Evolutionary conservation across 225 moss, liverwort and hornwort species (phyloP).

Genomic region (Sphagnum tenellum): DNA sequence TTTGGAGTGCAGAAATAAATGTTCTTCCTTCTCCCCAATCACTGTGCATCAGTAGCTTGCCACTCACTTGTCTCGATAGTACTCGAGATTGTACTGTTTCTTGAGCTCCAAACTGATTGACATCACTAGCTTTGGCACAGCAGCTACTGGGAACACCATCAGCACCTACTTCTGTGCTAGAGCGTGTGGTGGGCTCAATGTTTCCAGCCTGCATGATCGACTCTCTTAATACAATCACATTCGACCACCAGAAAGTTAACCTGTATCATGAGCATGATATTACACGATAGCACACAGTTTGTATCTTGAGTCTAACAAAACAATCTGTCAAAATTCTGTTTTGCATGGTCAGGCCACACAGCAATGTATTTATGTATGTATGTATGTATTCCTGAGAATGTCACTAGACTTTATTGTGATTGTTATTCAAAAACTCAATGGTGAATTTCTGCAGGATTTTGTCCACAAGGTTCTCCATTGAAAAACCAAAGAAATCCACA

Average conservation of each 20-base stretch:
- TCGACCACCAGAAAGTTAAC: constrained; percentile 98
- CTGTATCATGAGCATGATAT: constrained; percentile 20
- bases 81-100: constrained; percentile 7
- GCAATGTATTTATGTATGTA: too few species aligned
- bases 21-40: constrained; percentile 65
- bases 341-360: too few species aligned
- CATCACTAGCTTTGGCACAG: constrained; percentile 13
- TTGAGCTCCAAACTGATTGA: neutral
- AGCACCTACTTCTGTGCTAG: neutral
- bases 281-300: too few species aligned
- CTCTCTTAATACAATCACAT: constrained; percentile 62
- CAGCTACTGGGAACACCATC: neutral
- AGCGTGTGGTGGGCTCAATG: constrained; percentile 15
- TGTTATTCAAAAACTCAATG: too few species aligned
- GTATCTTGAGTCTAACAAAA: too few species aligned
- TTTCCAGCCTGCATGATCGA: constrained; percentile 62
- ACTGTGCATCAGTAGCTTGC: constrained; percentile 18
- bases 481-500: too few species aligned
- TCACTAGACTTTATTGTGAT: too few species aligned
- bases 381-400: too few species aligned
- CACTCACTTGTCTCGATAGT: constrained; percentile 20
- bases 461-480: too few species aligned
- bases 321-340: too few species aligned
- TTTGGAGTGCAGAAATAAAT: constrained; percentile 59
- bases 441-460: too few species aligned